A percentile compares a stretch with the other conserved stretches of the same genome.
Conservation (phyloP, 495 filamentous ascomycete species). For the Astrothelium macrocarpum region DNA sequence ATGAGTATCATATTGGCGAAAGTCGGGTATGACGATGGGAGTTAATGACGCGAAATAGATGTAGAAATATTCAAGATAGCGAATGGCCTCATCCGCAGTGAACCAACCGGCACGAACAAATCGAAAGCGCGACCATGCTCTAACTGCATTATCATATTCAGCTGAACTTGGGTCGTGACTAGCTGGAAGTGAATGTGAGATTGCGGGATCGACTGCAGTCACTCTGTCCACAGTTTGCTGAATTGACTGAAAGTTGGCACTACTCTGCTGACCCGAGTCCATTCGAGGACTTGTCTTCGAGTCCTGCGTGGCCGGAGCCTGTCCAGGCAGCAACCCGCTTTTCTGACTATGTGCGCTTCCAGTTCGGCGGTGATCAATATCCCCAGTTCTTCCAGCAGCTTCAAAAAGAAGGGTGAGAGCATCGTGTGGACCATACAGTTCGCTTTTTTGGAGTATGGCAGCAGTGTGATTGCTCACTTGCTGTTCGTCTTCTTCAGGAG, state of each 20-base stretch:
- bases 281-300: constrained; percentile 26
- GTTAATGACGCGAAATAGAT: constrained; percentile 80
- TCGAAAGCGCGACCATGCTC: constrained; percentile 78
- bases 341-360: constrained; percentile 22
- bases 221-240: constrained; percentile 8
- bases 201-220: constrained; percentile 17
- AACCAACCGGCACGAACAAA: constrained; percentile 97
- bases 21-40: constrained; percentile 80
- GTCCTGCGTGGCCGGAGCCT: constrained; percentile 21
- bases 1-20: constrained; percentile 63
- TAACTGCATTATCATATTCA: constrained; percentile 52
- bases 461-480: constrained; percentile 49
- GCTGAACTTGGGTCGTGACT: constrained; percentile 13
- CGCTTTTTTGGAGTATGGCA: constrained; percentile 50
- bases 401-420: constrained; percentile 61
- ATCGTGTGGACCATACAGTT: constrained; percentile 61
- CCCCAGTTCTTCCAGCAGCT: constrained; percentile 44
- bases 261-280: not conserved
- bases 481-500: constrained; percentile 31
- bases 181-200: constrained; percentile 5
- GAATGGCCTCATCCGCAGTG: constrained; percentile 81
- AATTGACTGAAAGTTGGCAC: constrained; percentile 8
- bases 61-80: constrained; percentile 93
- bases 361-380: constrained; percentile 35
- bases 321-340: constrained; percentile 13